Conservation (phyloP, 2,329 filamentous ascomycete genomes). For the Calcarisporium arbuscula region DNA sequence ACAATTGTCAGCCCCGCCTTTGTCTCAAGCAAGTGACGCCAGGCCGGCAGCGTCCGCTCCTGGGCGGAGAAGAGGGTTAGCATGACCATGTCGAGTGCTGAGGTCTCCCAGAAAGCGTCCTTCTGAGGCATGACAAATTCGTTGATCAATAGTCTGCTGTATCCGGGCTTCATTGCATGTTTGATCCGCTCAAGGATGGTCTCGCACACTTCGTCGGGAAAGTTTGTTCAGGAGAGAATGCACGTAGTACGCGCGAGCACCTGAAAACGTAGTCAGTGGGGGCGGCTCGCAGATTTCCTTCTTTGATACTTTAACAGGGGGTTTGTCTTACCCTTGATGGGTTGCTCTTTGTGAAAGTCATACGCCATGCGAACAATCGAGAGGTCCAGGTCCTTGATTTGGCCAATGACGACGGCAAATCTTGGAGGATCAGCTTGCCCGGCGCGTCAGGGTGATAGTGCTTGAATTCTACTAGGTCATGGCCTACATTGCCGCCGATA, state of each 20-base stretch:
- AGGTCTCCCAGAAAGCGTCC: slow-evolving; percentile 27
- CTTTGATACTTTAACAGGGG: slow-evolving; percentile 16
- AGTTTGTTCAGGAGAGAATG: slow-evolving; percentile 36
- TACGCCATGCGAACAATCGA: slow-evolving; percentile 31
- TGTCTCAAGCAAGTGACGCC: slow-evolving; percentile 23
- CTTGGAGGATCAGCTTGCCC: slow-evolving; percentile 41
- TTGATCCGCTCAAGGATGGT: slow-evolving; percentile 24
- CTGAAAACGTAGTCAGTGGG: slow-evolving; percentile 12
- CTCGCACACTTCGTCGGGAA: slow-evolving; percentile 26
- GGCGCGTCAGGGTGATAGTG: slow-evolving; percentile 27
- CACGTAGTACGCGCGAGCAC: slow-evolving; percentile 33
- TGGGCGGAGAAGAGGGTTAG: slow-evolving; percentile 18
- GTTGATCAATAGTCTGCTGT: slow-evolving; percentile 30
- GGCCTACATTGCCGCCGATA: slow-evolving; percentile 27
- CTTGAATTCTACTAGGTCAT: slow-evolving; percentile 26
- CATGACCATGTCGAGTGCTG: slow-evolving; percentile 33
- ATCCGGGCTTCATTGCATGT: slow-evolving; percentile 29
- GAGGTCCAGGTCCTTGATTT: slow-evolving; percentile 21
- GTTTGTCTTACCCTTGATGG: slow-evolving; percentile 33
- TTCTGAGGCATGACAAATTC: slow-evolving; percentile 30
- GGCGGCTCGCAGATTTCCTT: neutral
- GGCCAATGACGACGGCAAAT: slow-evolving; percentile 34
- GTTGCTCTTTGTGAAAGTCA: slow-evolving; percentile 41
- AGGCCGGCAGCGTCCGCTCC: slow-evolving; percentile 30
- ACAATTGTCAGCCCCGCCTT: slow-evolving; percentile 26